Evolutionary conservation across 805 yeast species (phyloP).

Genomic region (Helenozyma rhizophorensis): DNA sequence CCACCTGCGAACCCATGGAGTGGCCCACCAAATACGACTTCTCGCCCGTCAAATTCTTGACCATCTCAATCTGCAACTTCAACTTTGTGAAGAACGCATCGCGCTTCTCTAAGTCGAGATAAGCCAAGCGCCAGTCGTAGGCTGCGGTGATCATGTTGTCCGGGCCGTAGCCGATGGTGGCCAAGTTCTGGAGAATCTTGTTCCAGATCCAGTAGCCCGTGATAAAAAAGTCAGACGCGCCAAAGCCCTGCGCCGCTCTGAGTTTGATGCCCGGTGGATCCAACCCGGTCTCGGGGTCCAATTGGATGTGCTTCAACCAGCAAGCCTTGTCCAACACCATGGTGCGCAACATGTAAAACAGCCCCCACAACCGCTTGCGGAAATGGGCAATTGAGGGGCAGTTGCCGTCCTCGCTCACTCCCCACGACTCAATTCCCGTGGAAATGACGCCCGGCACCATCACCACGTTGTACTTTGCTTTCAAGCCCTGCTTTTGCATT

Average conservation of each 20-base stretch:
- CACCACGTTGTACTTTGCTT: slow-evolving; percentile 71
- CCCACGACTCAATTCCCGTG: slow-evolving; percentile 95
- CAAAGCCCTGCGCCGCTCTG: slow-evolving; percentile 94
- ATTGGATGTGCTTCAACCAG: slow-evolving; percentile 88
- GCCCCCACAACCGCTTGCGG: slow-evolving; percentile 93
- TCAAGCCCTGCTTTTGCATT: slow-evolving; percentile 48
- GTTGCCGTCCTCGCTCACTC: slow-evolving; percentile 58
- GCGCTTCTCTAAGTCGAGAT: slow-evolving; percentile 79
- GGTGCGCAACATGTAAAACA: slow-evolving; percentile 88
- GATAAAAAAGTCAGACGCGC: slow-evolving; percentile 92
- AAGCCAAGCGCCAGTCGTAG: slow-evolving; percentile 94
- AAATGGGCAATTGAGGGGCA: slow-evolving; percentile 85
- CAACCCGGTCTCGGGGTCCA: slow-evolving; percentile 86
- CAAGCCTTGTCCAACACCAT: slow-evolving; percentile 90
- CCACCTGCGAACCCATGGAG: slow-evolving; percentile 94
- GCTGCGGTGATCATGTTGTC: slow-evolving; percentile 87
- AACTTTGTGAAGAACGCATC: slow-evolving; percentile 82
- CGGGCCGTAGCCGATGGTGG: slow-evolving; percentile 92
- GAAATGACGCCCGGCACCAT: slow-evolving; percentile 96
- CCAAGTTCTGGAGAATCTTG: slow-evolving; percentile 87
- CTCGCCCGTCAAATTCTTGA: slow-evolving; percentile 47
- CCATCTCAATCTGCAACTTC: slow-evolving; percentile 67
- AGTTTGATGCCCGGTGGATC: slow-evolving; percentile 82
- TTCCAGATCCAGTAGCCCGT: slow-evolving; percentile 99
- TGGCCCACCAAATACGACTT: slow-evolving; percentile 83